These are phyloP conservation scores for Neonectria neomacrospora DNA, from an alignment of 2,329 filamentous ascomycete genomes.

Conservation along the genomic window DNA sequence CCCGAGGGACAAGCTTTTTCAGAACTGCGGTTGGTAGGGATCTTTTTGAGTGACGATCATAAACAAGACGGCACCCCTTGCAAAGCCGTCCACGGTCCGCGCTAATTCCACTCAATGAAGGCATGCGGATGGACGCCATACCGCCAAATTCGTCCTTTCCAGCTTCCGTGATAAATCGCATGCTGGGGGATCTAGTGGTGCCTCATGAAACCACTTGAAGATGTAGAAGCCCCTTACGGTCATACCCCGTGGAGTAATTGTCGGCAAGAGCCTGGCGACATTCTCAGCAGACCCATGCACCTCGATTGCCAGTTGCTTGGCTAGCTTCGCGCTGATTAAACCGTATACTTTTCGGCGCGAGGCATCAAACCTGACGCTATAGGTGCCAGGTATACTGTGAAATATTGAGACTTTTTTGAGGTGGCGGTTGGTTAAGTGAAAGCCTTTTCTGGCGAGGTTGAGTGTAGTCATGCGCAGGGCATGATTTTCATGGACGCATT, in stretches of 20 bases:
- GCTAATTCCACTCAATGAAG: constrained; percentile 34
- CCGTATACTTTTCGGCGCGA: neutral
- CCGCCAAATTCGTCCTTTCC: constrained; percentile 39
- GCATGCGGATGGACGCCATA: constrained; percentile 42
- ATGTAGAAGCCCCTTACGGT: neutral
- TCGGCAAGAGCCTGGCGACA: neutral
- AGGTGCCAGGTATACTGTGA: constrained; percentile 31
- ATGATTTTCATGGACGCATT: constrained; percentile 37
- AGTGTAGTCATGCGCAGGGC: constrained; percentile 32
- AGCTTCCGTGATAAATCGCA: constrained; percentile 39
- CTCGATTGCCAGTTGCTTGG: constrained; percentile 35
- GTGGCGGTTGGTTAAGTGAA: constrained; percentile 25
- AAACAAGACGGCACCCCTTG: constrained; percentile 31
- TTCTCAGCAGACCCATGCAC: constrained; percentile 34
- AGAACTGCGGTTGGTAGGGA: neutral
- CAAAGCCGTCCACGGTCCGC: constrained; percentile 39
- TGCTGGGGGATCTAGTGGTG: constrained; percentile 36
- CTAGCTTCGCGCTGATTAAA: constrained; percentile 40
- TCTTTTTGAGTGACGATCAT: neutral
- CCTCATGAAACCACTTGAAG: constrained; percentile 30
- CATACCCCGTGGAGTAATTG: neutral
- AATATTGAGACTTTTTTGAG: constrained; percentile 23
- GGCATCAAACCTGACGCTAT: constrained; percentile 2
- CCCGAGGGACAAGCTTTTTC: neutral
- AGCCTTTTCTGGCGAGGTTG: constrained; percentile 18